Base-by-base conservation (phyloP, 2,329 filamentous ascomycete genomes). In the Aureobasidium sp. region DNA sequence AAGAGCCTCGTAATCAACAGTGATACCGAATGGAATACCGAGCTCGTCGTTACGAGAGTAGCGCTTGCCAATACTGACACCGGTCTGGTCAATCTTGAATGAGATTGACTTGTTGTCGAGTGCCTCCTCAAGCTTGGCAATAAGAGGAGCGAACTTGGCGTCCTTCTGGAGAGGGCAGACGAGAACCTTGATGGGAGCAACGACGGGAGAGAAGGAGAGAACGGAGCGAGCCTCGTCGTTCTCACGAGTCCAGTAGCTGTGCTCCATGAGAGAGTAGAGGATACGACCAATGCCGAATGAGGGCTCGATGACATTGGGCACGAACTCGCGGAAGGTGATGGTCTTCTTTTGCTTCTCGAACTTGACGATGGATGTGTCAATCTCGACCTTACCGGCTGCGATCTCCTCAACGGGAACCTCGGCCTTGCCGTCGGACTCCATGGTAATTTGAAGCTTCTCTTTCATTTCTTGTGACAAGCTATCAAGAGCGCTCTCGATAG, bases 231-330 rank as follows among this genome's bases (percentile, higher is more conserved):
- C 85, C 69, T 93, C 90, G 61, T 91, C 87, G 58, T 80, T 84
- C 60, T 83, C 84, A 59, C 93, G 86, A 51, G 84, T 88, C 91
- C 93, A 98, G 80, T 90, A 98, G 68, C 81, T 84, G 73, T 98
- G 93, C 75, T 98, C 93, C 66, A 95, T 86, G 64, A 98, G 75
- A 56, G 86, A 84, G 76, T 95, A 97, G 55, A 97, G 76, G 58
- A 97, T 96, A 63, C 91, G 83, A 56, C 91, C 93, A 65, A 97
- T 95, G 76, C 91, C 91, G 64, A 97, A 98, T 0, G 91, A 97
- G 1, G 91, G 93, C 74, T 98, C 93, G 62, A 97, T 70, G 49
- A 70, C 66, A 66, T 96, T 96, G 56, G 91, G 91, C 0, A 86
- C 94, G 74, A 88, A 98, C 69, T 96, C 90, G 63, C 93, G 81